Percentiles rank a stretch among this genome's conserved stretches.
Conservation (phyloP, 495 filamentous ascomycete species). For the Chlorociboria aeruginascens region DNA sequence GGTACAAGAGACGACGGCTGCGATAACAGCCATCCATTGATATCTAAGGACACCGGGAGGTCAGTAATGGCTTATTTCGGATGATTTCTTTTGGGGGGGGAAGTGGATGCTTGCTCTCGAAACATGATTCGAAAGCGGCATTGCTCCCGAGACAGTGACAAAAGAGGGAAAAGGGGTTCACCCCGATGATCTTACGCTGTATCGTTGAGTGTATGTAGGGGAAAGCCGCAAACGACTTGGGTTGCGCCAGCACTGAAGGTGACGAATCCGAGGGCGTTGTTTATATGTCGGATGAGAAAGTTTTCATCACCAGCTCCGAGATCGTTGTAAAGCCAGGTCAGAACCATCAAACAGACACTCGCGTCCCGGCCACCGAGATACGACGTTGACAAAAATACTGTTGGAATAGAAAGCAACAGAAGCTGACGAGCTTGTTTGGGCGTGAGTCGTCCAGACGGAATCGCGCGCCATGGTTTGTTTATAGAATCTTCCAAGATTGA, state of each 20-base stretch:
- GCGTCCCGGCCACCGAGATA: constrained; percentile 21
- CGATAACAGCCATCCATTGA: constrained; percentile 27
- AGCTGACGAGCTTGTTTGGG: constrained; percentile 22
- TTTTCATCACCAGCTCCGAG: constrained; percentile 31
- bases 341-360: constrained; percentile 20
- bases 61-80: too few species aligned
- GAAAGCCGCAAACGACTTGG: constrained; percentile 10
- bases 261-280: constrained; percentile 31
- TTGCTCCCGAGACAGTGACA: too few species aligned
- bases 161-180: too few species aligned
- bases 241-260: constrained; percentile 22
- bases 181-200: too few species aligned
- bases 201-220: constrained; percentile 3
- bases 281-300: constrained; percentile 26
- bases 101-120: too few species aligned
- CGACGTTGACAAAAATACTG: constrained; percentile 21
- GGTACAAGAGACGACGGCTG: constrained; percentile 23
- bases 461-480: constrained; percentile 48
- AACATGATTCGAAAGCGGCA: too few species aligned
- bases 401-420: constrained; percentile 25
- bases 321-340: constrained; percentile 43
- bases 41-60: too few species aligned
- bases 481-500: constrained; percentile 35
- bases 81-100: too few species aligned
- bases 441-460: constrained; percentile 31